These are phyloP conservation scores for Pelargonium cotyledonis DNA, from an alignment of 441 rosid genomes.

Conservation along the genomic window DNA sequence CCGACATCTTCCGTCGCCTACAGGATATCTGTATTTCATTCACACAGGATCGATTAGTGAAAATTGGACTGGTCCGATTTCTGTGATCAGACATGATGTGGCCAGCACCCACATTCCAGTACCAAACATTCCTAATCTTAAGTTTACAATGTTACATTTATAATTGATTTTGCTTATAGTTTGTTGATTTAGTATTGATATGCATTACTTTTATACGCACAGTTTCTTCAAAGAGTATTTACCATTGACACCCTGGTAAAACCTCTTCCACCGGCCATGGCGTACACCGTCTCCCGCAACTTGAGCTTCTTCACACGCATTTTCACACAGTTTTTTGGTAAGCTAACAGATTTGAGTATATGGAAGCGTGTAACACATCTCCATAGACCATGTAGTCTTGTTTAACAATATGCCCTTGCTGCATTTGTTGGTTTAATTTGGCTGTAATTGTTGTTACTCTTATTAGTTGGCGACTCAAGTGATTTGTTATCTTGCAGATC, in stretches of 20 bases:
- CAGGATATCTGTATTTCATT: too few relatives aligned
- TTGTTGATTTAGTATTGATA: not conserved
- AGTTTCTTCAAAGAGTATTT: constrained; percentile 90
- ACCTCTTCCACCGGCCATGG: constrained; percentile 94
- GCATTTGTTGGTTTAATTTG: too few relatives aligned
- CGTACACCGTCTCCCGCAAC: constrained; percentile 79
- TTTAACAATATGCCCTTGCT: not conserved
- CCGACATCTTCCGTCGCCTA: too few relatives aligned
- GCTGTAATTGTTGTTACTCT: not conserved
- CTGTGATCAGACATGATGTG: too few relatives aligned
- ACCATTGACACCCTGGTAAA: constrained; percentile 87
- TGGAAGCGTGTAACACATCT: not conserved
- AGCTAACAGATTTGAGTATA: constrained; percentile 21
- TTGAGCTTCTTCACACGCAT: constrained; percentile 91
- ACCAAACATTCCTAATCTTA: too few relatives aligned
- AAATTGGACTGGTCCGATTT: too few relatives aligned
- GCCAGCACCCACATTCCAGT: too few relatives aligned
- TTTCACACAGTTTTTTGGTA: constrained; percentile 97
- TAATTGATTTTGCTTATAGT: too few relatives aligned
- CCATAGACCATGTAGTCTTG: not conserved
- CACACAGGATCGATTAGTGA: too few relatives aligned
- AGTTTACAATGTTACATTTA: too few relatives aligned
- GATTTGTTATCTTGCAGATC: constrained; percentile 49
- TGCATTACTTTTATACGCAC: constrained; percentile 19
- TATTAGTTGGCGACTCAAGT: not conserved